Base-by-base conservation (phyloP, 441 rosid genomes). In the Geranium incanum region DNA sequence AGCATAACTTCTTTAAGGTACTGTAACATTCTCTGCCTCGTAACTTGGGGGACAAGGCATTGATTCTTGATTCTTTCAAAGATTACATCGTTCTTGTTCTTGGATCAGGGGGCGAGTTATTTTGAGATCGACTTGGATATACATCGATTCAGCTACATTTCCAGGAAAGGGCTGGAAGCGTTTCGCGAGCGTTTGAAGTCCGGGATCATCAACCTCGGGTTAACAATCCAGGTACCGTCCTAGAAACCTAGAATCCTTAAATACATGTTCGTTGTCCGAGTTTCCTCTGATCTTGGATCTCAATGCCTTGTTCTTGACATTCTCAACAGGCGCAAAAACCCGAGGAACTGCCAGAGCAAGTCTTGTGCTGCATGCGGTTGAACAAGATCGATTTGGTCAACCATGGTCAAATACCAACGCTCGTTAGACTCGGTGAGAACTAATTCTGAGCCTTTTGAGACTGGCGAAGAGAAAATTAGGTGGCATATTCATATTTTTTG, bases 271-370 rank as follows among this genome's bases (percentile, higher is more conserved):
- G 33, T 28, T 45, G 52, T 45, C n/a, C 4, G 13, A 8, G n/a
- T 45, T 45, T 45, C 11, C 13, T 28, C 52, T 45, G 52, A 45
- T 8, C 52, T 8, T 3, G 52, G 3, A 28, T 1, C 33, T 4
- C 9, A 13, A 6, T 23, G 63, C 63, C 63, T 16, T 15, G 4
- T 6, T 7, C 74, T 45, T 41, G 18, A 36, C 16, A 23, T 36
- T 72, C 70, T 21, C 70, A 43, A 71, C 84, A 92, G 96, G 97
- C 96, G 45, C 94, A 92, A 55, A 86, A 87, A 73, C 91, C 86
- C 16, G 94, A 92, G 80, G 97, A 92, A 70, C 84, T 92, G 43
- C 97, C 97, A 18, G 97, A 92, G 79, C 90, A 83, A 80, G 92
- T 83, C 60, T 38, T 92, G 77, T 92, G 96, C 81, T 85, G 94